Conservation (phyloP, 1,139 yeast genomes). For the Candida tropicalis region DNA sequence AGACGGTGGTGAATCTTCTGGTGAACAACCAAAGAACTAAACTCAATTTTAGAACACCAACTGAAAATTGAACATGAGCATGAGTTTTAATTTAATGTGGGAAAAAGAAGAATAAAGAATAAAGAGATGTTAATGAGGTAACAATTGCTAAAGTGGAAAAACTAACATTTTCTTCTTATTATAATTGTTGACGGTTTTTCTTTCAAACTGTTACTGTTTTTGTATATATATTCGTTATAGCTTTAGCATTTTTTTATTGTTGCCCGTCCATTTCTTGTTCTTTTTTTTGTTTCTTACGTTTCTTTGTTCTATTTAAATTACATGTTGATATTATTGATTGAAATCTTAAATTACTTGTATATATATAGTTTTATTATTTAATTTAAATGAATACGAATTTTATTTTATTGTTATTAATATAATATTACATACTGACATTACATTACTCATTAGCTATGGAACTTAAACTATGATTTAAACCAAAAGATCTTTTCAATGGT, state of each 20-base stretch:
- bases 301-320: background rate
- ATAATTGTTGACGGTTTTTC: no score
- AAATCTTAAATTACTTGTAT: constrained; percentile 3
- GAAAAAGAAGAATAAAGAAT: background rate
- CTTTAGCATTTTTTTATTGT: background rate
- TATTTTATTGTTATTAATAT: background rate
- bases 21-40: constrained; percentile 51
- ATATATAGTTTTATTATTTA: constrained; percentile 2
- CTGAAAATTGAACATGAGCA: background rate
- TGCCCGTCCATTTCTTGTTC: background rate
- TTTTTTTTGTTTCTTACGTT: background rate
- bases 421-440: background rate
- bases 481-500: constrained; percentile 12
- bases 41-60: background rate
- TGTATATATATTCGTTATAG: constrained; percentile 9
- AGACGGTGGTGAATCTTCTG: constrained; percentile 33
- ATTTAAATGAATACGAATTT: background rate
- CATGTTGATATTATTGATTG: constrained; percentile 1
- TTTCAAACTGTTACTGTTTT: constrained; percentile 2
- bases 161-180: background rate
- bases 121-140: background rate
- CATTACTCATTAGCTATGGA: constrained; percentile 4
- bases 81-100: background rate
- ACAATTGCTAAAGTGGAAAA: background rate
- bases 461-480: constrained; percentile 13